Conservation (phyloP, 495 filamentous ascomycete species). For the Penicillium pulvis region DNA sequence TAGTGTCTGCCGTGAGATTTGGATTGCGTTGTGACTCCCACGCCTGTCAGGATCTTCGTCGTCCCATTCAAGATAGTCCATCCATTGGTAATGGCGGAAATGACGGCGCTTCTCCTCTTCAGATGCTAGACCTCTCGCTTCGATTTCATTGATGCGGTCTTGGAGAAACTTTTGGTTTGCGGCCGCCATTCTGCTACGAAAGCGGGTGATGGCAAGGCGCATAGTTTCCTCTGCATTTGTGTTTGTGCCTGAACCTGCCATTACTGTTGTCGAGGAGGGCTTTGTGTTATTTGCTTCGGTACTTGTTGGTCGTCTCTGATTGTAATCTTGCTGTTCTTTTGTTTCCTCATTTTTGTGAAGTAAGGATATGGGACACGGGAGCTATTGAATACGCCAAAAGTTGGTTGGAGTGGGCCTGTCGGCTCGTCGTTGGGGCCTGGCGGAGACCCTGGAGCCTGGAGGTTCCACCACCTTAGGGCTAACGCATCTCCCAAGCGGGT, state of each 20-base stretch:
- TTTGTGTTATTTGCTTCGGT: background rate
- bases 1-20: background rate
- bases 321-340: too few relatives aligned
- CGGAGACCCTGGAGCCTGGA: too few relatives aligned
- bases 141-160: background rate
- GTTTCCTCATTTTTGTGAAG: too few relatives aligned
- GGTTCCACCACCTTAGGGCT: too few relatives aligned
- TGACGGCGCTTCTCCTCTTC: background rate
- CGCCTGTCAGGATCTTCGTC: background rate
- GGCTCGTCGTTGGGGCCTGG: too few relatives aligned
- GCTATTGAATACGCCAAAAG: background rate
- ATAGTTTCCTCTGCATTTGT: constrained; percentile 12
- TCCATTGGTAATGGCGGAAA: background rate
- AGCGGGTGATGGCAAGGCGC: constrained; percentile 9
- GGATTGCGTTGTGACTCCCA: background rate
- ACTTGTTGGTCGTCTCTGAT: background rate
- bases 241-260: background rate
- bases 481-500: too few relatives aligned
- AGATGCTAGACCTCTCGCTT: background rate
- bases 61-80: background rate
- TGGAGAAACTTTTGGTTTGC: constrained; percentile 9
- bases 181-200: constrained; percentile 8
- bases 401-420: background rate
- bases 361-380: background rate
- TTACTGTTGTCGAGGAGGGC: background rate